phyloP scores from a whole-genome alignment of 495 filamentous ascomycete species.

The Lophiotrema nucula region DNA sequence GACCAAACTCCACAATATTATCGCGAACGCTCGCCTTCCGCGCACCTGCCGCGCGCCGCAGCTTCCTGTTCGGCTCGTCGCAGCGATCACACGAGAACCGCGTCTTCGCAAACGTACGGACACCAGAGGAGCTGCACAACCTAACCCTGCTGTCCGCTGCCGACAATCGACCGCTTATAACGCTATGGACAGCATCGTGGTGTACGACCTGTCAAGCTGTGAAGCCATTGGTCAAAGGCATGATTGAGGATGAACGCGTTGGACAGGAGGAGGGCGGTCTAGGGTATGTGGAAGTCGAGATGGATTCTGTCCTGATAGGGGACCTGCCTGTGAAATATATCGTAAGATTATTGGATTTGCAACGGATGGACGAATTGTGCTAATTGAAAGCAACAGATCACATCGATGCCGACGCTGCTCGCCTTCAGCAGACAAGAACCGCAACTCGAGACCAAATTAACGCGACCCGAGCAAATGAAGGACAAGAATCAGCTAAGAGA shows the following conservation, averaged over 20 bases:
- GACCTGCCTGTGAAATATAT: conserved; percentile 57
- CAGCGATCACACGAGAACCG: conserved; percentile 32
- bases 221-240: conserved; percentile 51
- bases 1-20: not conserved
- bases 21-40: not conserved
- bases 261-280: conserved; percentile 63
- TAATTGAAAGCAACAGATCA: too few relatives aligned
- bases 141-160: conserved; percentile 59
- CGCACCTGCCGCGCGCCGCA: not conserved
- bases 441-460: conserved; percentile 54
- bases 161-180: conserved; percentile 60
- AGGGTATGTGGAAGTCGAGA: conserved; percentile 60
- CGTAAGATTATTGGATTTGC: too few relatives aligned
- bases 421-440: conserved; percentile 63
- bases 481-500: conserved; percentile 55
- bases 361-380: not conserved
- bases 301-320: conserved; percentile 59
- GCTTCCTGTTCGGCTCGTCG: not conserved
- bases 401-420: conserved; percentile 64
- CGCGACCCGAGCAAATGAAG: conserved; percentile 52
- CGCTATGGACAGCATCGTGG: conserved; percentile 68
- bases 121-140: conserved; percentile 58
- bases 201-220: conserved; percentile 60
- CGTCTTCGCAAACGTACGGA: conserved; percentile 44
- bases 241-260: conserved; percentile 53